Base-by-base conservation (phyloP, 257 asterid genomes). In the Petrea volubilis region DNA sequence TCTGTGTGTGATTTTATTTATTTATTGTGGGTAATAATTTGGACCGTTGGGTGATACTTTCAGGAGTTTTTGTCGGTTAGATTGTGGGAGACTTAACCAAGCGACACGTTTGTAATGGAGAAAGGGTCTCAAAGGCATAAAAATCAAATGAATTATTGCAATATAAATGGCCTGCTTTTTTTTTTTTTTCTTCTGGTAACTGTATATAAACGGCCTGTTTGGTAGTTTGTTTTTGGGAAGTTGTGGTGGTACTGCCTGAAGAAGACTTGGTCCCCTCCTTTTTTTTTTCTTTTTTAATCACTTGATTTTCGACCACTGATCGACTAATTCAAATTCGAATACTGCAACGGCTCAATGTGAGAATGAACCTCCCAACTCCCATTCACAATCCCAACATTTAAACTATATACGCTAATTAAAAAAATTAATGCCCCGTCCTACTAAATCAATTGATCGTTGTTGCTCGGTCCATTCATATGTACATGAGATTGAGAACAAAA, bases 41-140 rank as follows among this genome's bases (percentile, higher is more conserved):
- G 60, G 68, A 36, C 58, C 71, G 71, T 72, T 36, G 73, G 18
- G 72, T 31, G 66, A 47, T 41, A 40, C 64, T 44, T 70, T 76
- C 43, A n/a, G 25, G 49, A 40, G 25, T 59, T 31, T 63, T 36
- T 57, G 79, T 68, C 81, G 64, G 85, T 73, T 55, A 17, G 47
- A 34, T 63, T 64, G 27, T 44, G 53, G 63, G 64, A 44, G 29
- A 25, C 12, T 34, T 3, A 25, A 47, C 33, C 51, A 46, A 33
- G 27, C 25, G 52, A 71, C 68, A 60, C 77, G 80, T 64, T 68
- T 46, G 53, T n/a, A 55, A 8, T 12, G 60, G n/a, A 25, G 14
- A 34, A 7, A 27, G 72, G 57, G 50, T 57, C 18, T 28, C 1
- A 14, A n/a, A n/a, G 36, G 43, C 3, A 18, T 38, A 7, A 20